Evolutionary conservation across 768 basidiomycete genomes (phyloP).

Genomic region (Rhodotorula kratochvilovae): DNA sequence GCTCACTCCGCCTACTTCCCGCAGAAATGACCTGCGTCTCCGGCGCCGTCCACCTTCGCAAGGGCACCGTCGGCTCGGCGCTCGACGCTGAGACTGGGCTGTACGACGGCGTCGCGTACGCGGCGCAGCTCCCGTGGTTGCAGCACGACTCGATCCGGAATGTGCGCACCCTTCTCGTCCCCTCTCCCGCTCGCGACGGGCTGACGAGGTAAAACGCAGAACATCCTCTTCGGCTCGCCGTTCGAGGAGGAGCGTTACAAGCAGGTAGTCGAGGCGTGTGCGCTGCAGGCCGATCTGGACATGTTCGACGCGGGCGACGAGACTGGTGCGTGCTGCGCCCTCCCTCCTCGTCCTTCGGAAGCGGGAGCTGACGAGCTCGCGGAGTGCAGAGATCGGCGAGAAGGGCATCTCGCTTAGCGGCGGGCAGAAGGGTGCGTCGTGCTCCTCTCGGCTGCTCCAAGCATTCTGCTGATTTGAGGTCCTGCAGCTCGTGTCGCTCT

Average conservation of each 20-base stretch:
- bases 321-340: slow-evolving; percentile 48
- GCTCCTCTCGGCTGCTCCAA: neutral
- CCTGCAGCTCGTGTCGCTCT: slow-evolving; percentile 53
- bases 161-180: neutral
- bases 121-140: slow-evolving; percentile 64
- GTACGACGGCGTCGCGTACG: slow-evolving; percentile 63
- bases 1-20: too few relatives aligned
- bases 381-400: slow-evolving; percentile 39
- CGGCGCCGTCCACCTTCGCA: slow-evolving; percentile 17
- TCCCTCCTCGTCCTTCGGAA: neutral
- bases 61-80: slow-evolving; percentile 11
- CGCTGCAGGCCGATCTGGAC: slow-evolving; percentile 64
- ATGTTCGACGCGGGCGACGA: slow-evolving; percentile 70
- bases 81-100: slow-evolving; percentile 51
- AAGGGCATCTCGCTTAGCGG: slow-evolving; percentile 38
- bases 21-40: slow-evolving; percentile 42
- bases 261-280: slow-evolving; percentile 68
- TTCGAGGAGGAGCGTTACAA: slow-evolving; percentile 64
- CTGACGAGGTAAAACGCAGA: slow-evolving; percentile 43
- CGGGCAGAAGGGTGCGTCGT: slow-evolving; percentile 25
- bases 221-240: slow-evolving; percentile 68
- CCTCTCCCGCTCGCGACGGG: too few relatives aligned
- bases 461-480: too few relatives aligned
- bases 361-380: too few relatives aligned
- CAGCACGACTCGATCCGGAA: slow-evolving; percentile 67